These are phyloP conservation scores for Neovahlkampfia damariscottae DNA, from an alignment of 78 protist species.

Conservation along the genomic window DNA sequence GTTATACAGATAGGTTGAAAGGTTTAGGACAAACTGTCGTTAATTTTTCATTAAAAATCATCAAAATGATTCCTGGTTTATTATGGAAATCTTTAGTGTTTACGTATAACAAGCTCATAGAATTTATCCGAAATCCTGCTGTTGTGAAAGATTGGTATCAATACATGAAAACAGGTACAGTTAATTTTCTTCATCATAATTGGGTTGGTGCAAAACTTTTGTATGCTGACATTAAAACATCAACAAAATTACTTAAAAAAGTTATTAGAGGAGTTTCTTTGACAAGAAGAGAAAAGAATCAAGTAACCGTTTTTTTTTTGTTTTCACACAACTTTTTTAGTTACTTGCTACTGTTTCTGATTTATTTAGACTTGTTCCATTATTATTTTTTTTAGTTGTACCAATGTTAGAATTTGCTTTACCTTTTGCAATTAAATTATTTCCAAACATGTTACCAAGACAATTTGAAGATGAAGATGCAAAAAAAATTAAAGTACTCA, in stretches of 20 bases:
- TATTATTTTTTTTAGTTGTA: conserved; percentile 34
- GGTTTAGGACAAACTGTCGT: no score
- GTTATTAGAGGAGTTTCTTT: conserved; percentile 10
- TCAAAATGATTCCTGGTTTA: neutral
- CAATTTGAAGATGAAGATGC: conserved; percentile 15
- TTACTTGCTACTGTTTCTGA: conserved; percentile 36
- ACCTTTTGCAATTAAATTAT: conserved; percentile 39
- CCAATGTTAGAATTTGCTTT: conserved; percentile 44
- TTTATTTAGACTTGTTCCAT: conserved; percentile 48
- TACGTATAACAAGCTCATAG: neutral
- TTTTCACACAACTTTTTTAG: neutral
- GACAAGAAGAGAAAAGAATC: conserved; percentile 24
- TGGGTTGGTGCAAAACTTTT: neutral
- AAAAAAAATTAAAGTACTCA: neutral
- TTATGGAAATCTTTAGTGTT: neutral
- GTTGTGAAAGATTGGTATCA: neutral
- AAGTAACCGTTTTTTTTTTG: neutral
- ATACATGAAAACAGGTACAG: neutral
- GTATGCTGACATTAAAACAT: neutral
- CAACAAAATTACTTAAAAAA: neutral
- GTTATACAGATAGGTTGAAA: no score
- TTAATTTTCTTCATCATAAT: neutral
- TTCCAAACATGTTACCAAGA: conserved; percentile 54
- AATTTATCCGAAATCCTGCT: neutral
- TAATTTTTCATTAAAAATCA: no score